These are phyloP conservation scores for Heterobasidion parviporum DNA, from an alignment of 1,284 basidiomycete genomes.

Conservation along the genomic window DNA sequence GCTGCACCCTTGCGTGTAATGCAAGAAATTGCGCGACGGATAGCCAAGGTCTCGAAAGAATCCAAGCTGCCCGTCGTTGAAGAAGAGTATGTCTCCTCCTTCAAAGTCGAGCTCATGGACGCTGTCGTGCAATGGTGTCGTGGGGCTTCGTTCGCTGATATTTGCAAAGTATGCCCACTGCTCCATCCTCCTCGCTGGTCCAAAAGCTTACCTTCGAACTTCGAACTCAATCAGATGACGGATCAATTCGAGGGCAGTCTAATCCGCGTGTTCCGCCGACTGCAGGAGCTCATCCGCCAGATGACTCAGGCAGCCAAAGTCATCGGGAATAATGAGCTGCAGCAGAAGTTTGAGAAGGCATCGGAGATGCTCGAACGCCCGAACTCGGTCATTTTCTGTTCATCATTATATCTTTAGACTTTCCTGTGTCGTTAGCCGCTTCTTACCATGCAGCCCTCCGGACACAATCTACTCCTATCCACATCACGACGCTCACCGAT, in stretches of 20 bases:
- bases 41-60: conserved; percentile 94
- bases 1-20: conserved; percentile 87
- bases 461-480: too few species aligned
- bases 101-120: conserved; percentile 99
- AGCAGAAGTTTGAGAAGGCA: conserved; percentile 85
- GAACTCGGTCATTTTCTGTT: conserved; percentile 92
- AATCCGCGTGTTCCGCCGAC: conserved; percentile 88
- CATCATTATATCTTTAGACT: conserved; percentile 65
- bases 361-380: conserved; percentile 87
- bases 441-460: too few species aligned
- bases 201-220: background rate
- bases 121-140: conserved; percentile 96
- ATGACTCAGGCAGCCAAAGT: conserved; percentile 94
- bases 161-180: conserved; percentile 71
- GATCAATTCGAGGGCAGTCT: conserved; percentile 96
- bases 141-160: conserved; percentile 93
- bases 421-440: background rate
- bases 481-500: background rate
- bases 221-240: conserved; percentile 52
- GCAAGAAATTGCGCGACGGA: conserved; percentile 92
- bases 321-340: conserved; percentile 89
- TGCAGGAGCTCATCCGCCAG: conserved; percentile 92
- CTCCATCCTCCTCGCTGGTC: background rate
- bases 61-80: conserved; percentile 85
- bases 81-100: conserved; percentile 91